Conservation (phyloP, 345 rosid genomes). For the Populus euphratica region DNA sequence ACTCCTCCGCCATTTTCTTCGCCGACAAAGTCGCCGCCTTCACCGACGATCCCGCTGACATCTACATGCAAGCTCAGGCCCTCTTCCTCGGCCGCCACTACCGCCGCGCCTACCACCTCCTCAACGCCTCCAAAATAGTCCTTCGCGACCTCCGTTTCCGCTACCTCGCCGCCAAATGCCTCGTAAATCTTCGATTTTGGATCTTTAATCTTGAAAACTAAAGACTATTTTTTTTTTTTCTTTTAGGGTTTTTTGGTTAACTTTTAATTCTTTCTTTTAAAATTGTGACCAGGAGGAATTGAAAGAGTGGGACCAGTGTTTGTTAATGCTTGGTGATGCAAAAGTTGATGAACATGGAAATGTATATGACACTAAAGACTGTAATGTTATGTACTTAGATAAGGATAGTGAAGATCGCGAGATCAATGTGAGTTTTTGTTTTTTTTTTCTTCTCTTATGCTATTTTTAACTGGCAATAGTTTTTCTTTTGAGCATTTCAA, state of each 20-base stretch:
- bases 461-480: neutral
- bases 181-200: constrained; percentile 30
- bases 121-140: constrained; percentile 82
- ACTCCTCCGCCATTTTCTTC: constrained; percentile 96
- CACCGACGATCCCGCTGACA: constrained; percentile 75
- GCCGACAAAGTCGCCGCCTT: constrained; percentile 85
- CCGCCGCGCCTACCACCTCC: constrained; percentile 95
- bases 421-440: constrained; percentile 56
- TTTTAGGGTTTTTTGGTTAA: neutral
- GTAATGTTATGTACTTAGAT: constrained; percentile 60
- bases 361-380: constrained; percentile 66
- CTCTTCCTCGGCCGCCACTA: constrained; percentile 87
- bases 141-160: constrained; percentile 95
- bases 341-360: constrained; percentile 84
- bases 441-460: neutral
- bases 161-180: constrained; percentile 96
- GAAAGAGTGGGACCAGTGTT: constrained; percentile 97
- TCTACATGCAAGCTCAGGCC: constrained; percentile 95
- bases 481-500: neutral
- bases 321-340: constrained; percentile 80
- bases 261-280: neutral
- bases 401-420: constrained; percentile 94
- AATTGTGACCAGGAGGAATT: constrained; percentile 66
- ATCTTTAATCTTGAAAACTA: neutral
- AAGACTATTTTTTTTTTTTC: neutral